Base-by-base conservation (phyloP, 352 stramenopile genomes). In the Globisporangium echinulatum region DNA sequence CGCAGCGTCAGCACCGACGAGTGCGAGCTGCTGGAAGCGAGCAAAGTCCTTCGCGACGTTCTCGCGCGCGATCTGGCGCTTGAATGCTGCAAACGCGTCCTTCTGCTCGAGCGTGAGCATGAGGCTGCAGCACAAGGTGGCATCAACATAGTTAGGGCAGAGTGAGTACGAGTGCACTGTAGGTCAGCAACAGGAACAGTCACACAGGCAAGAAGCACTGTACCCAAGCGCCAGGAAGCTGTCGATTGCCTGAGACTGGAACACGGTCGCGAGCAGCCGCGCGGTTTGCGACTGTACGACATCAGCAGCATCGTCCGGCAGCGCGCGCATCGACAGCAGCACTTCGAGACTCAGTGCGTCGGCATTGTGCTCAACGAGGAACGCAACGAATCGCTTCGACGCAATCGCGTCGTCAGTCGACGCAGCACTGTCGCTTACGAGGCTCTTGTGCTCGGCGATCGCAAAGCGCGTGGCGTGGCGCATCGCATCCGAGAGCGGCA, bases 11-110 rank as follows among this genome's bases (percentile, higher is more conserved):
- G 84, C 72, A 10, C 84, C 82, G 59, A 92, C 76, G 13, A 82
- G 77, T 5, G 84, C 82, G 13, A 94, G 65, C 50, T 89, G 75
- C 44, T 90, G 84, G 48, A 94, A 90, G 14, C 84, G 72, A 43
- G 85, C 75, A 52, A 88, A 94, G 50, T 94, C 84, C 71, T 92
- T 92, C 1, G 76, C 73, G 11, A 92, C 75, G 43, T 92, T 90
- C 61, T 94, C 84, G 58, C 81, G 73, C 39, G 82, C 87, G 39
- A 94, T 85, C 56, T 91, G 82, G n/a, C 61, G 67, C 55, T 82
- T 75, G 60, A 94, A 91, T 0, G 73, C 68, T 19, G 75, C 74
- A 55, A 90, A 94, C 1, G 78, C 82, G 37, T 85, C 75, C n/a
- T 79, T 64, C 58, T 90, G 76, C n/a, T 88, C 74, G 63, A 93